phyloP scores from a whole-genome alignment of 164 flowering plant genomes.

The Houttuynia cordata region DNA sequence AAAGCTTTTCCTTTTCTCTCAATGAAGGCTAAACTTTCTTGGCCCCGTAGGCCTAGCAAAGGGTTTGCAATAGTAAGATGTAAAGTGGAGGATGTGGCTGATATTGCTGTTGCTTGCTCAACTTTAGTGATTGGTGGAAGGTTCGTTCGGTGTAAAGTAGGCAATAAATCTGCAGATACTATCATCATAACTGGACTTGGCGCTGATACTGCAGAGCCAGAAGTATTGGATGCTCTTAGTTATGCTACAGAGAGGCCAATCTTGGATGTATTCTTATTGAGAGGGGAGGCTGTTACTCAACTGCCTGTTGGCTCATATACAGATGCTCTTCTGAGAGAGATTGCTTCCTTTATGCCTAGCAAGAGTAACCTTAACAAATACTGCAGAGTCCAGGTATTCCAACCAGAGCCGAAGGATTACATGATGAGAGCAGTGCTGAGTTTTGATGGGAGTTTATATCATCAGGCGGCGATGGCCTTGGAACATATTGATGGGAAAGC shows the following conservation, averaged over 20 bases:
- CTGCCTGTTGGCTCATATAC: slow-evolving; percentile 40
- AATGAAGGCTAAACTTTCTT: slow-evolving; percentile 58
- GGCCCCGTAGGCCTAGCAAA: slow-evolving; percentile 79
- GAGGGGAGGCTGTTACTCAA: slow-evolving; percentile 49
- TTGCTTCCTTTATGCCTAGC: slow-evolving; percentile 63
- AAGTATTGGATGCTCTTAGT: slow-evolving; percentile 37
- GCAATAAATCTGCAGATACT: slow-evolving; percentile 28
- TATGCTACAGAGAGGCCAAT: slow-evolving; percentile 40
- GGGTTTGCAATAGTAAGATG: slow-evolving; percentile 62
- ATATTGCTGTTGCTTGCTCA: slow-evolving; percentile 30
- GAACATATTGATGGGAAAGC: slow-evolving; percentile 74
- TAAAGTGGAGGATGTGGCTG: slow-evolving; percentile 33
- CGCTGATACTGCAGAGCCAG: slow-evolving; percentile 47
- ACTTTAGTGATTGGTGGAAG: slow-evolving; percentile 43
- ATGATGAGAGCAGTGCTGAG: slow-evolving; percentile 49
- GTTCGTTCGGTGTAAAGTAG: slow-evolving; percentile 24
- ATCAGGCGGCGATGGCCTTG: slow-evolving; percentile 96
- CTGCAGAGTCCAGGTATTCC: slow-evolving; percentile 58
- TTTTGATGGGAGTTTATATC: slow-evolving; percentile 82
- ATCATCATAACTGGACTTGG: slow-evolving; percentile 46
- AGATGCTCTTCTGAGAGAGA: slow-evolving; percentile 67
- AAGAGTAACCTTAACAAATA: slow-evolving; percentile 19
- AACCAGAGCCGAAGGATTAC: slow-evolving; percentile 50
- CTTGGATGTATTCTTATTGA: slow-evolving; percentile 42
- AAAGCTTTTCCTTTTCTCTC: slow-evolving; percentile 46